These are phyloP conservation scores for Pyrenochaeta sp. DNA, from an alignment of 2,329 filamentous ascomycete species.

Conservation along the genomic window DNA sequence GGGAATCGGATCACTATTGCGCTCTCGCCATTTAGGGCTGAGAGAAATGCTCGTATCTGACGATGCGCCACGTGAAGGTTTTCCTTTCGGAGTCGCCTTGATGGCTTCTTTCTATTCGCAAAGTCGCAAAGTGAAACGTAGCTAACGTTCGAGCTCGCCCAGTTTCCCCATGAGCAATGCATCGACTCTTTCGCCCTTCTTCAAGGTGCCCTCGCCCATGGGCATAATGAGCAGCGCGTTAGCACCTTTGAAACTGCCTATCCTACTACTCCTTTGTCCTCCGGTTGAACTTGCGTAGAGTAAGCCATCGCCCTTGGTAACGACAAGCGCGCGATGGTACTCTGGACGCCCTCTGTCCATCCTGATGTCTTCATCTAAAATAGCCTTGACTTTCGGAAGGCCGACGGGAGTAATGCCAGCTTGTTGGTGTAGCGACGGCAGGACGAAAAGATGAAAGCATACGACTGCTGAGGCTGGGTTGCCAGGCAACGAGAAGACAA, in stretches of 20 bases:
- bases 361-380: constrained; percentile 73
- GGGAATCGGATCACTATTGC: constrained; percentile 1
- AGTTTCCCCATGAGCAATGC: constrained; percentile 75
- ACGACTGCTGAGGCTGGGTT: constrained; percentile 94
- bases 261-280: constrained; percentile 85
- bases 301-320: constrained; percentile 67
- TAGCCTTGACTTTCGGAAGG: constrained; percentile 74
- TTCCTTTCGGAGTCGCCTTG: neutral
- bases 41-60: neutral
- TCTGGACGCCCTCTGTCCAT: constrained; percentile 81
- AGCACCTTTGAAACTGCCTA: constrained; percentile 86
- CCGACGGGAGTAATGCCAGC: constrained; percentile 73
- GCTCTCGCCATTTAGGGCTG: neutral
- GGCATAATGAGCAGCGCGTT: constrained; percentile 86
- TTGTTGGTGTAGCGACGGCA: constrained; percentile 82
- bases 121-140: neutral
- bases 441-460: constrained; percentile 91
- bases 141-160: constrained; percentile 13
- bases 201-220: constrained; percentile 67
- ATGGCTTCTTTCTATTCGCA: too few relatives aligned
- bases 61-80: neutral
- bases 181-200: constrained; percentile 74
- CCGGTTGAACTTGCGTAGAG: constrained; percentile 84
- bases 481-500: constrained; percentile 89
- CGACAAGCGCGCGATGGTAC: constrained; percentile 86